Percentiles rank a stretch among this genome's conserved stretches.
Conservation (phyloP, 768 basidiomycete genomes). For the Pleurotus ostreatus region DNA sequence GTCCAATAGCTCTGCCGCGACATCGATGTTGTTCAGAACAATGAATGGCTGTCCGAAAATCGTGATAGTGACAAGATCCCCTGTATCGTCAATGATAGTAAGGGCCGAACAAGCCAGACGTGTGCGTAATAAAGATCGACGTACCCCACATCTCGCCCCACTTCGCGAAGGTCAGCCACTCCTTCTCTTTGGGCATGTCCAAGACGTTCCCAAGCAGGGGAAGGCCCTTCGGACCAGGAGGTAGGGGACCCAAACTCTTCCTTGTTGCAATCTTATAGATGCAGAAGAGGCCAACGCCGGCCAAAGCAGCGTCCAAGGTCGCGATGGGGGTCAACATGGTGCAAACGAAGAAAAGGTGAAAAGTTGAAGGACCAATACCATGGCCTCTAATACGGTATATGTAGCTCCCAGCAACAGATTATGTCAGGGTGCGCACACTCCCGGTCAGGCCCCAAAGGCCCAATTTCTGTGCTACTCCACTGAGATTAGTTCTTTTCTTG, state of each 20-base stretch:
- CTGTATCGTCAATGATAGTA: conserved; percentile 13
- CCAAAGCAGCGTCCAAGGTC: background rate
- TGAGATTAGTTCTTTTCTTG: too few species aligned
- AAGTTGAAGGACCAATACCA: background rate
- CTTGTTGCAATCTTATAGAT: conserved; percentile 20
- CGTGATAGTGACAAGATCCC: conserved; percentile 28
- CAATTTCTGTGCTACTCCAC: too few species aligned
- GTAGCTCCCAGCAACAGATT: background rate
- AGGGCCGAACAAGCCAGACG: background rate
- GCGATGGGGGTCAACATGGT: background rate
- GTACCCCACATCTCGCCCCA: conserved; percentile 29
- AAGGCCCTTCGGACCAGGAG: conserved; percentile 33
- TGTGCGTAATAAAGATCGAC: background rate
- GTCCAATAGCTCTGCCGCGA: conserved; percentile 47
- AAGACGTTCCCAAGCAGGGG: conserved; percentile 34
- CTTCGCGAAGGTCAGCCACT: conserved; percentile 25
- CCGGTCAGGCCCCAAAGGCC: too few species aligned
- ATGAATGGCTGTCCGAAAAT: conserved; percentile 42
- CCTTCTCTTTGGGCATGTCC: conserved; percentile 20
- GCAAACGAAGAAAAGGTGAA: background rate
- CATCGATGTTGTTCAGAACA: conserved; percentile 36
- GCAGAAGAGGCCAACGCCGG: background rate
- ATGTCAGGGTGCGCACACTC: background rate
- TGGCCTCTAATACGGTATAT: background rate
- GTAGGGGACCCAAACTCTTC: conserved; percentile 18